phyloP scores from a whole-genome alignment of 2,329 filamentous ascomycete genomes.

The Purpureocillium lavendulum region DNA sequence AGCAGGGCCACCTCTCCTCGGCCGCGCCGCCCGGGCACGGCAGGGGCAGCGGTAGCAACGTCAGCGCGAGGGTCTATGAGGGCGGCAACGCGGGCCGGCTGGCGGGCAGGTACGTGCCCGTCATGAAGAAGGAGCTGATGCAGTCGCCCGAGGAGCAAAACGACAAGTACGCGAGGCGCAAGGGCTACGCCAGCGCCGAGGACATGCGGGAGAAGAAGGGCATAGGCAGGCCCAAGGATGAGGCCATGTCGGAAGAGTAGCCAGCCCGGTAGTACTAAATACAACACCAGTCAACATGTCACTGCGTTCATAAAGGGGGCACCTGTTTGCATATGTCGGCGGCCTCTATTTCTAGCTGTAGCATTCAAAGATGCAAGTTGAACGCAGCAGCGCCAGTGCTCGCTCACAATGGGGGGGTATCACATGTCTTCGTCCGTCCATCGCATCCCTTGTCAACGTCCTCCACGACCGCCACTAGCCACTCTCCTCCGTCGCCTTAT shows the following conservation, averaged over 20 bases:
- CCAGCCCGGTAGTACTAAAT: no score
- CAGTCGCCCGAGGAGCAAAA: constrained; percentile 47
- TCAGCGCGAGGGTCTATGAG: constrained; percentile 35
- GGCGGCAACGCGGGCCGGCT: constrained; percentile 44
- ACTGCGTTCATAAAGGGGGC: no score
- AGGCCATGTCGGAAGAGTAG: constrained; percentile 14
- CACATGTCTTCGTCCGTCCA: no score
- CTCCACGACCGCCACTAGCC: no score
- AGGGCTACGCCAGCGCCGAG: constrained; percentile 45
- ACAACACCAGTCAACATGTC: no score
- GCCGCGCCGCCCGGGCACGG: constrained; percentile 31
- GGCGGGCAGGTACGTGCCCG: constrained; percentile 44
- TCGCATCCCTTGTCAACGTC: no score
- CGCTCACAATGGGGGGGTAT: no score
- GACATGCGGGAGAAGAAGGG: constrained; percentile 32
- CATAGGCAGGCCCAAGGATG: constrained; percentile 21
- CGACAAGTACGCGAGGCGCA: constrained; percentile 52
- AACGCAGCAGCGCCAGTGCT: no score
- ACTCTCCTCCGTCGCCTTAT: no score
- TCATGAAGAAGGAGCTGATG: constrained; percentile 42
- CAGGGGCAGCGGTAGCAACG: constrained; percentile 24
- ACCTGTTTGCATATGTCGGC: no score
- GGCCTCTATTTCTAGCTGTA: no score
- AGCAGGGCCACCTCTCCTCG: constrained; percentile 20
- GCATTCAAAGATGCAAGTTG: no score